These are phyloP conservation scores for Cyclocybe cylindracea DNA, from an alignment of 768 basidiomycete genomes.

Conservation along the genomic window DNA sequence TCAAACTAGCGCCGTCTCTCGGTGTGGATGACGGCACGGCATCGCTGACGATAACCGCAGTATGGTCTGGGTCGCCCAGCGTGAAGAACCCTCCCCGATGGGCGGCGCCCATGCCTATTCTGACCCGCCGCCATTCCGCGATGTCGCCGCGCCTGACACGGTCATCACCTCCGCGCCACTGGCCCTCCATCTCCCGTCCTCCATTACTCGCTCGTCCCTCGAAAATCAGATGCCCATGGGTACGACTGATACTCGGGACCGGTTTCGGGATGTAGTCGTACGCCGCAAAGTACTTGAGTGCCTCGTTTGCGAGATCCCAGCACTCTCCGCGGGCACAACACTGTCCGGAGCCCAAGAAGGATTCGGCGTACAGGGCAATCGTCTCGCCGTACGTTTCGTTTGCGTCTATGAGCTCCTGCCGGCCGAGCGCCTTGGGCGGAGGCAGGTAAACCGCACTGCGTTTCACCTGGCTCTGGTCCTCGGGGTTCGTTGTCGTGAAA, in stretches of 20 bases:
- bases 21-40: constrained; percentile 28
- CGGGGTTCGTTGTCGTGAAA: constrained; percentile 33
- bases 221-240: constrained; percentile 58
- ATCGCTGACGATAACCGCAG: constrained; percentile 49
- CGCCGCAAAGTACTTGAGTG: constrained; percentile 41
- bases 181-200: constrained; percentile 33
- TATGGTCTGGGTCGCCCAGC: constrained; percentile 57
- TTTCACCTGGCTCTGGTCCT: constrained; percentile 26
- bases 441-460: constrained; percentile 41
- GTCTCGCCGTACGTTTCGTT: constrained; percentile 50
- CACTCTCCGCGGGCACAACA: constrained; percentile 56
- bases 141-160: constrained; percentile 55
- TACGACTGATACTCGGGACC: constrained; percentile 46
- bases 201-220: constrained; percentile 36
- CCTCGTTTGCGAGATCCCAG: constrained; percentile 59
- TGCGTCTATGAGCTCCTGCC: constrained; percentile 38
- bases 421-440: constrained; percentile 34
- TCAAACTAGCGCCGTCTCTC: constrained; percentile 33
- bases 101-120: constrained; percentile 26
- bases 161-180: constrained; percentile 55
- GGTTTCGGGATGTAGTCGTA: constrained; percentile 46
- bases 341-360: constrained; percentile 40
- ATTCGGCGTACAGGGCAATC: constrained; percentile 48
- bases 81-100: constrained; percentile 26
- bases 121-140: constrained; percentile 50